These are phyloP conservation scores for Tarenaya hassleriana DNA, from an alignment of 345 rosid species.

Conservation along the genomic window DNA sequence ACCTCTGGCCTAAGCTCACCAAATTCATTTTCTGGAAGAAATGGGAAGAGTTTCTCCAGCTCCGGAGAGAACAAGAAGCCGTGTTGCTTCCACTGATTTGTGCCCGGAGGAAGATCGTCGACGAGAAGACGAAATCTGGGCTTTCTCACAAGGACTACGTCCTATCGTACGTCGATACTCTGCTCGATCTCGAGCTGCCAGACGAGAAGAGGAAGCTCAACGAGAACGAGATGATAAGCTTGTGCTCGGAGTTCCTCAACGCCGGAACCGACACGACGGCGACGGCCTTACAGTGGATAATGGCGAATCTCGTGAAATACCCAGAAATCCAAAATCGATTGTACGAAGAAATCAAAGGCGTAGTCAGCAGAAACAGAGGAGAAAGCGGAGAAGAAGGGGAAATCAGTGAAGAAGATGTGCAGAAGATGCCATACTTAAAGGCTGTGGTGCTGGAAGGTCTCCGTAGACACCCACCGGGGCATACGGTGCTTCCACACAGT, in stretches of 20 bases:
- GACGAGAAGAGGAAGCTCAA: constrained; percentile 21
- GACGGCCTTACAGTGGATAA: constrained; percentile 15
- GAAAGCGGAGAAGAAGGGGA: not conserved
- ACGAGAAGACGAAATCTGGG: not conserved
- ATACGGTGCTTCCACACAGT: constrained; percentile 6
- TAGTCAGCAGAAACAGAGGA: too few species aligned
- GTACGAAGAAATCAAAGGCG: constrained; percentile 1
- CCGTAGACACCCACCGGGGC: constrained; percentile 18
- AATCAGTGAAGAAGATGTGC: not conserved
- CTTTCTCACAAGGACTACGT: not conserved
- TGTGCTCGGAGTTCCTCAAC: constrained; percentile 17
- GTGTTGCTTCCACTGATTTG: constrained; percentile 18
- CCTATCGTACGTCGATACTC: constrained; percentile 16
- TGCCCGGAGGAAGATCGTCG: constrained; percentile 10
- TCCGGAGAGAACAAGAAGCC: constrained; percentile 9
- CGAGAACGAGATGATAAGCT: constrained; percentile 14
- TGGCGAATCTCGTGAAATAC: constrained; percentile 18
- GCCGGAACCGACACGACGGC: constrained; percentile 18
- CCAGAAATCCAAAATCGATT: constrained; percentile 14
- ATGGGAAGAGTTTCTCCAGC: constrained; percentile 22
- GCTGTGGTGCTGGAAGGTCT: constrained; percentile 16
- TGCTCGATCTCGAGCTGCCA: constrained; percentile 1
- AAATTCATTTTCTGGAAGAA: constrained; percentile 14
- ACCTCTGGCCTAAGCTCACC: constrained; percentile 25
- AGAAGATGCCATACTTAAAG: constrained; percentile 11